Evolutionary conservation across 1,284 basidiomycete species (phyloP), one percentile per base, ranked within the genome.

Genomic region (Thelephora terrestris): DNA sequence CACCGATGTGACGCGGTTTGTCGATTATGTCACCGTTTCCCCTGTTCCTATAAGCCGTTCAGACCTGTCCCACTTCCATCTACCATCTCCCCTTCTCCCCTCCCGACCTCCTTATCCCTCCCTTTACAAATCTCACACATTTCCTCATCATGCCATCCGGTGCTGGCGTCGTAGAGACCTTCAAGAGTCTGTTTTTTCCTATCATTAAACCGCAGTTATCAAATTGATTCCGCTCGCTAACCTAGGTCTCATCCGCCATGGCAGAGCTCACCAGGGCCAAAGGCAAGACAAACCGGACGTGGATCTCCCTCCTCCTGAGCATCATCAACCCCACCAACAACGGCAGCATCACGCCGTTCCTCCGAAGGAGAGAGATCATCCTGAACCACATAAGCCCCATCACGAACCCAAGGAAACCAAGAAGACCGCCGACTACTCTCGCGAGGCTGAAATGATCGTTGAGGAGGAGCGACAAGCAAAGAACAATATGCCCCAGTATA

Each of bases 241-340:
- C 51, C 49, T 56, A 90, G 90, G 90, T 70, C 84, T 94, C 60
- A 87, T 93, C 52, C 78, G 91, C 57, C 85, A 91, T 67, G 85
- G 85, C 61, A 87, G 85, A 67, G 77, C 85, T 59, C 80, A 85
- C 53, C 64, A 73, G 52, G 65, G 66, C 47, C 64, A 66, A 27
- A 59, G 61, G 25, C 57, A 54, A 49, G 61, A 64, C 34, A 65
- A 73, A 52, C 7, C 29, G 29, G 61, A 57, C 48, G 46, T 65
- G 48, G 56, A 54, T 39, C 49, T 57, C 29, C 39, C 53, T 14
- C 50, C 55, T 16, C 48, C 60, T 38, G 57, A 58, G 40, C 56
- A 53, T 52, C 58, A 53, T 29, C 50, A 57, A 24, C 55, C 56
- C 48, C 58, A 58, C 35, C 66, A 67, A 52, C 59, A 61, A 51